Base-by-base conservation (phyloP, 495 filamentous ascomycete genomes). In the Xylaria intraflava region DNA sequence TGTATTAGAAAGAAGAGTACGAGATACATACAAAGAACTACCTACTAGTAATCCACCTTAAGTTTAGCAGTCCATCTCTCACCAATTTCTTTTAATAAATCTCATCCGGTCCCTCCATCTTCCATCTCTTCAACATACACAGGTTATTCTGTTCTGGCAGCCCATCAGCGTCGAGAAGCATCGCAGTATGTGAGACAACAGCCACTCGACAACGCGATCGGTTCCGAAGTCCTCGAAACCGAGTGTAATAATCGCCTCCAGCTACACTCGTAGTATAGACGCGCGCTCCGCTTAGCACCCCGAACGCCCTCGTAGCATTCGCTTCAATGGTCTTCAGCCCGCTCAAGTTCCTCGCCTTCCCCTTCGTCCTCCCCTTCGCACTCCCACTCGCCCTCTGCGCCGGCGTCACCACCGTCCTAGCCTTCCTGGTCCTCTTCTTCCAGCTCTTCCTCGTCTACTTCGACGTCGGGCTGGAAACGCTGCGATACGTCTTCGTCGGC, bases 301-400 rank as follows among this genome's bases (percentile, higher is more conserved):
- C 35, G 23, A 35, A 19, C 29, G 26, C 7, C 11, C 23, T 26
- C 2, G 41, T 23, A 16, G 6, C 30, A 11, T 44, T 26, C 31
- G 30, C 20, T 51, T n/a, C 50, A 38, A 76, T 84, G 75, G 64
- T 72, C 48, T 64, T 72, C 53, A 77, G 65, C 39, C 69, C 76
- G 23, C 62, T 78, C 26, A 74, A 80, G 52, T 59, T 83, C 23
- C 50, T 88, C 12, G 70, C 81, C 19, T 74, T 88, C 16, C 85
- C 84, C 2, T 58, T 87, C 45, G 69, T 91, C 49, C 69, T 82
- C 58, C 46, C 87, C 51, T 68, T 87, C 60, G 83, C 85, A 11
- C 69, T 90, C 19, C 87, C 89, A 1, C 75, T 92, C 50, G 72
- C 81, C 49, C 60, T 87, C 46, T 81, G 87, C 46, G 88, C 88